phyloP scores from a whole-genome alignment of 345 rosid genomes.

The Euphorbia tirucalli region DNA sequence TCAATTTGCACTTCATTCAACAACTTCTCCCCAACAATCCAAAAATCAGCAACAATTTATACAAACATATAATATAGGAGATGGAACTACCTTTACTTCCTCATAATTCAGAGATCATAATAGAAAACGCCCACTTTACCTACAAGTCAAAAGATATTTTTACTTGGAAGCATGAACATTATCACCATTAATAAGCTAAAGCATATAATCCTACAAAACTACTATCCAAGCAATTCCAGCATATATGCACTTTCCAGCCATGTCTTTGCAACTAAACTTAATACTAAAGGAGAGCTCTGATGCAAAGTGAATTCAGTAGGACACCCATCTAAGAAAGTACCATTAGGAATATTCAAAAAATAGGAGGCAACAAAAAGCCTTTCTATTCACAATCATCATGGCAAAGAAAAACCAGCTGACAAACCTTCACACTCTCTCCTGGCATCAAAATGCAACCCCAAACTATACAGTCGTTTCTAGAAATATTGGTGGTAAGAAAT shows the following conservation, averaged over 20 bases:
- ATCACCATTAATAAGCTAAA: slow-evolving; percentile 52
- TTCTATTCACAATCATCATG: background rate
- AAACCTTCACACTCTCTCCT: slow-evolving; percentile 4
- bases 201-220: slow-evolving; percentile 37
- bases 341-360: background rate
- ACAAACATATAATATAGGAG: slow-evolving; percentile 33
- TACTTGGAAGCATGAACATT: slow-evolving; percentile 72
- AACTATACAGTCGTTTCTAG: background rate
- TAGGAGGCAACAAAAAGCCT: background rate
- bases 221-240: slow-evolving; percentile 22
- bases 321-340: background rate
- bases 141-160: slow-evolving; percentile 96
- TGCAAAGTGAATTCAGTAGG: background rate
- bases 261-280: slow-evolving; percentile 1
- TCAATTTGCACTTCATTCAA: no score
- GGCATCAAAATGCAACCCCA: background rate
- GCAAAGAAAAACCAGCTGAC: background rate
- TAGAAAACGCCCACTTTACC: slow-evolving; percentile 98
- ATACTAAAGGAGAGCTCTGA: slow-evolving; percentile 2
- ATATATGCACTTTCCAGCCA: slow-evolving; percentile 21
- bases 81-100: slow-evolving; percentile 98
- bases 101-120: slow-evolving; percentile 97
- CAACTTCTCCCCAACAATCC: slow-evolving; percentile 22
- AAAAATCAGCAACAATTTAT: slow-evolving; percentile 27
- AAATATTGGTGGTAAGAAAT: background rate